A percentile compares a stretch with the other conserved stretches of the same genome.
Evolutionary conservation across 2,329 filamentous ascomycete species (phyloP).

Genomic region (Aschersonia sp.): DNA sequence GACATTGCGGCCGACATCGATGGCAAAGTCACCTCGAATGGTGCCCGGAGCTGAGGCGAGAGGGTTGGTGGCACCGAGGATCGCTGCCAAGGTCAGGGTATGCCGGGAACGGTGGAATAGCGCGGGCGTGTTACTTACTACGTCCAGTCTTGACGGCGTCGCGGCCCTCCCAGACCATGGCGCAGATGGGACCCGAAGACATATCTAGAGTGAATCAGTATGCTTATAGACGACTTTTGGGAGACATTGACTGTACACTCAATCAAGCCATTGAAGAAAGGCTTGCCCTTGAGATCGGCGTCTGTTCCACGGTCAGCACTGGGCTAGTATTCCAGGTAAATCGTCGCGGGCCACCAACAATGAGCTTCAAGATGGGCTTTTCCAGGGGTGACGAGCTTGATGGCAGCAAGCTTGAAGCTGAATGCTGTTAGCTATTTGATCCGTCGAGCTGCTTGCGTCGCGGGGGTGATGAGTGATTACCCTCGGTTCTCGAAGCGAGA

Average conservation of each 20-base stretch:
- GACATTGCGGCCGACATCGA: constrained; percentile 82
- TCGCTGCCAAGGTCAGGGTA: constrained; percentile 31
- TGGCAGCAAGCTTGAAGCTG: constrained; percentile 84
- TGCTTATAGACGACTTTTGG: not conserved
- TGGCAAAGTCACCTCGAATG: constrained; percentile 90
- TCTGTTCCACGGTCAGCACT: constrained; percentile 32
- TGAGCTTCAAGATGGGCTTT: constrained; percentile 97
- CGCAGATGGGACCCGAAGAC: constrained; percentile 89
- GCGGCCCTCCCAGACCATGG: constrained; percentile 99
- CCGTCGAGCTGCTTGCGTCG: not conserved
- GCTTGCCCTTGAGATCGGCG: constrained; percentile 79
- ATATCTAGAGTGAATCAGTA: constrained; percentile 51
- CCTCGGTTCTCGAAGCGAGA: constrained; percentile 94
- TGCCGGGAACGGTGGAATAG: not conserved
- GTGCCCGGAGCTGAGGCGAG: constrained; percentile 87
- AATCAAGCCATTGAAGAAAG: constrained; percentile 93
- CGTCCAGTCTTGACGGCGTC: constrained; percentile 98
- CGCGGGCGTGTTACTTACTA: constrained; percentile 34
- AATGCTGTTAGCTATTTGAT: too few species aligned
- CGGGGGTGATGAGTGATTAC: constrained; percentile 29
- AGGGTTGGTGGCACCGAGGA: constrained; percentile 99
- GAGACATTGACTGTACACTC: constrained; percentile 47
- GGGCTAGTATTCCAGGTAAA: constrained; percentile 2
- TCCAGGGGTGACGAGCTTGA: constrained; percentile 84
- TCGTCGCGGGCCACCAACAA: constrained; percentile 37